These are phyloP conservation scores for Aschersonia sp. DNA, from an alignment of 2,329 filamentous ascomycete genomes.

Conservation along the genomic window DNA sequence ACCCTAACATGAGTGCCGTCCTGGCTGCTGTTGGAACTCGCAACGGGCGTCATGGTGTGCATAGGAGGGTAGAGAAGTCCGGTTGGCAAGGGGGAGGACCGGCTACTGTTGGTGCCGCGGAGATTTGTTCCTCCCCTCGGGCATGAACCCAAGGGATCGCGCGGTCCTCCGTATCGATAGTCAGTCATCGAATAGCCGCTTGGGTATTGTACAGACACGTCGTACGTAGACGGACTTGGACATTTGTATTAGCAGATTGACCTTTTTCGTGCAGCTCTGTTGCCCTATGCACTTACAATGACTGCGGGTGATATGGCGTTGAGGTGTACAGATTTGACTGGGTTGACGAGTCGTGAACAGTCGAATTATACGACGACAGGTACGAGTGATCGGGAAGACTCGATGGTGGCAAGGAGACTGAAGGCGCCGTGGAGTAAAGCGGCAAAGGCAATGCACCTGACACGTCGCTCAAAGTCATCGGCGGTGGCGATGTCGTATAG, in stretches of 20 bases:
- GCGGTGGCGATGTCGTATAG: slow-evolving; percentile 22
- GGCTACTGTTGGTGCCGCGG: slow-evolving; percentile 14
- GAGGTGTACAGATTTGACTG: slow-evolving; percentile 17
- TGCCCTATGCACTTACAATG: slow-evolving; percentile 15
- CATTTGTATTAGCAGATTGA: slow-evolving; percentile 3
- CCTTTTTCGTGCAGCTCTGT: too few relatives aligned
- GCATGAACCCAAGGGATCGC: slow-evolving; percentile 7
- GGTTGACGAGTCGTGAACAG: slow-evolving; percentile 28
- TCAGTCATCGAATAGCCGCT: slow-evolving; percentile 18
- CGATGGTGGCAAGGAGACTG: slow-evolving; percentile 33
- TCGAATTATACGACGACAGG: slow-evolving; percentile 34
- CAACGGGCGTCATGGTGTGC: slow-evolving; percentile 20
- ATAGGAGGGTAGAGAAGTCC: slow-evolving; percentile 28
- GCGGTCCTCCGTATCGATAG: slow-evolving; percentile 22
- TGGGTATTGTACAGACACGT: slow-evolving; percentile 29
- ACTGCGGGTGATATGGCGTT: slow-evolving; percentile 17
- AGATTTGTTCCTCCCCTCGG: neutral
- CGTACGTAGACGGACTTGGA: slow-evolving; percentile 20
- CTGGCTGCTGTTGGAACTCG: slow-evolving; percentile 16
- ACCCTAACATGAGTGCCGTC: slow-evolving; percentile 46
- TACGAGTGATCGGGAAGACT: slow-evolving; percentile 28
- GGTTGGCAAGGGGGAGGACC: slow-evolving; percentile 21
- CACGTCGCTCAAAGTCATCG: slow-evolving; percentile 22
- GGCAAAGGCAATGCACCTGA: slow-evolving; percentile 28
- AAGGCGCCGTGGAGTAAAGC: slow-evolving; percentile 35